Evolutionary conservation across 257 asterid species (phyloP), one percentile per base, ranked within the genome.

Genomic region (Jacaranda mimosifolia): DNA sequence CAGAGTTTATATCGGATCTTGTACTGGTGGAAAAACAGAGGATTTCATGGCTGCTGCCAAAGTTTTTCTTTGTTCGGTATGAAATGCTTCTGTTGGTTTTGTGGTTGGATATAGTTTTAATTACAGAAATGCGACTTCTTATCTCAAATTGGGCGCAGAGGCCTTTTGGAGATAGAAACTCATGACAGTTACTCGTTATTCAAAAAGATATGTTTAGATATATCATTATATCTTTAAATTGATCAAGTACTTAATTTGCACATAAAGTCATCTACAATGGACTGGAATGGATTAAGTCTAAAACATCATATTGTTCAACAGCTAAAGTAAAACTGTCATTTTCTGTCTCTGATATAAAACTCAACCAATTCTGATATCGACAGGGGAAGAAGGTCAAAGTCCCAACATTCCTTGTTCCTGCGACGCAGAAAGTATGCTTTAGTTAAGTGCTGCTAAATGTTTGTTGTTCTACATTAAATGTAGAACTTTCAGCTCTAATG

Each of bases 1-100:
- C 83, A 86, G 98, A 84, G 98, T 94, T 8, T 95, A 95, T 72
- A 93, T 93, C 70, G 99, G 98, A 80, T 95, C 98, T 58, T 95
- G 98, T 81, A 93, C 97, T 72, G 96, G 99, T 90, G 98, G 97
- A 14, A 95, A 95, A 83, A 91, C 96, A 3, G 98, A 95, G 83
- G 99, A 95, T 88, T 95, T 95, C 82, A 86, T 93, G 96, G 98
- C 97, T 72, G 98, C 98, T 73, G 99, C 99, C 26, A 95, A 87
- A 91, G 86, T 91, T 73, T 87, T 95, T 58, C 94, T 90, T 72
- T 96, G 97, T 73, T 85, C 97, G 64, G 98, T 93, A 87, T 77
- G 84, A 18, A 39, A 79, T 68, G 12, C 66, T 70, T 73, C 73
- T 68, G 26, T 74, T 64, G 42, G n/a, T 43, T 56, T 32, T 26